Evolutionary conservation across 1,284 basidiomycete genomes (phyloP), one percentile per base, ranked within the genome.

Genomic region (Trichosporon inkin): DNA sequence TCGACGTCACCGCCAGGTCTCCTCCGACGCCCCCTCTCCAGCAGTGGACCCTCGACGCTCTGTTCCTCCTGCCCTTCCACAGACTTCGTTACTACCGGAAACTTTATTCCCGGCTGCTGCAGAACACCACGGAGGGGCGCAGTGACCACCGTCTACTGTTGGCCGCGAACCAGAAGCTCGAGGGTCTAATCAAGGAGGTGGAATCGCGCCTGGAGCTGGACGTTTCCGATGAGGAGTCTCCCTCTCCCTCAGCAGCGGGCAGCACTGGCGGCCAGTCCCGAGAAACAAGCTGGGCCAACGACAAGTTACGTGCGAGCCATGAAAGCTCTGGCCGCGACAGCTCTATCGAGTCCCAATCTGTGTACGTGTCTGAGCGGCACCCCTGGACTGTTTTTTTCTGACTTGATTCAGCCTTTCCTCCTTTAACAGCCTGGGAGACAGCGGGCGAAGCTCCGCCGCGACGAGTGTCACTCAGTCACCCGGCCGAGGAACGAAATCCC

Each of bases 71-170:
- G 6, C 95, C 95, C 0, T 88, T 88, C 70, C 81, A 82, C 14
- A 85, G 95, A 28, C 80, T 99, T 60, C 87, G 87, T 68, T 98
- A 98, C 78, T 99, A 97, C 82, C 88, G 87, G 74, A 94, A 90
- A 75, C 82, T 99, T 0, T 99, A 99, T 72, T 82, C 85, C 49
- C 86, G 89, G 44, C 80, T 99, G 36, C 80, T 98, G 60, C 92
- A 90, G 78, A 92, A 87, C 72, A 95, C 92, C 1, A 85, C 86
- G 39, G 88, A 90, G 7, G 94, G 94, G 13, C 82, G 88, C 68
- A 92, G 87, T 66, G 95, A 98, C 74, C 88, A 98, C 73, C 83
- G 84, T 24, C 79, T 97, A 36, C 82, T 99, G 17, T 81, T 88
- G 0, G 84, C 84, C 6, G 93, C 93, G 6, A 83, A 93, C 67